These are phyloP conservation scores for Ascochyta pisi DNA, from an alignment of 2,329 filamentous ascomycete genomes.

Conservation along the genomic window DNA sequence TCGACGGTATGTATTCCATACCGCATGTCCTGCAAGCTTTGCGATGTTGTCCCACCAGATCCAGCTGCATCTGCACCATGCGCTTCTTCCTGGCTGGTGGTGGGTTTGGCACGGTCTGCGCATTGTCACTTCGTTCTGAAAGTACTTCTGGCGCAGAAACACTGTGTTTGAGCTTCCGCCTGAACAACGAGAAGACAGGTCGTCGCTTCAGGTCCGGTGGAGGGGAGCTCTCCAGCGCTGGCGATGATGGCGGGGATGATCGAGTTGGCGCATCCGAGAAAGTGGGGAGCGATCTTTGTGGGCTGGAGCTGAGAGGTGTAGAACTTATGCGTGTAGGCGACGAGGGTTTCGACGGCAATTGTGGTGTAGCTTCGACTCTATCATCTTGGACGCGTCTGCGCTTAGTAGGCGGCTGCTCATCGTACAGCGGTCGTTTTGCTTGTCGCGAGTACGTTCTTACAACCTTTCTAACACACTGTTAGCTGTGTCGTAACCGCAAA, in stretches of 20 bases:
- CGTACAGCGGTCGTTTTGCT: constrained; percentile 35
- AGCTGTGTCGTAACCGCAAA: constrained; percentile 11
- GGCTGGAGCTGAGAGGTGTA: constrained; percentile 37
- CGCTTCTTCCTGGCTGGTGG: constrained; percentile 41
- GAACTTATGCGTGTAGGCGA: constrained; percentile 20
- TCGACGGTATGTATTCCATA: constrained; percentile 71
- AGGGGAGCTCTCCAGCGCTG: constrained; percentile 30
- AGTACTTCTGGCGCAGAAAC: constrained; percentile 25
- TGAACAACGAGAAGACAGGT: constrained; percentile 59
- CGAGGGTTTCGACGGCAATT: neutral
- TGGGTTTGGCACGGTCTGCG: constrained; percentile 33
- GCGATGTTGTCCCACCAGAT: constrained; percentile 62
- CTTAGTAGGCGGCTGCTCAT: constrained; percentile 45
- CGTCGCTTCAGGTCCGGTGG: constrained; percentile 47
- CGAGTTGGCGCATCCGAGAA: constrained; percentile 52
- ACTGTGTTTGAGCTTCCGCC: constrained; percentile 28
- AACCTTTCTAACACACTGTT: constrained; percentile 34
- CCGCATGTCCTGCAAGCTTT: constrained; percentile 67
- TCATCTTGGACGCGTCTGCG: constrained; percentile 45
- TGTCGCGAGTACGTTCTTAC: constrained; percentile 48
- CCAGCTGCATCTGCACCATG: constrained; percentile 67
- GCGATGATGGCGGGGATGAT: constrained; percentile 45
- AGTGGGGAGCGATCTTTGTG: constrained; percentile 39
- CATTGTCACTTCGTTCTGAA: constrained; percentile 45
- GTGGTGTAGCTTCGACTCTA: constrained; percentile 1